These are phyloP conservation scores for Colletotrichum tamarilloi DNA, from an alignment of 2,329 filamentous ascomycete species.

Conservation along the genomic window DNA sequence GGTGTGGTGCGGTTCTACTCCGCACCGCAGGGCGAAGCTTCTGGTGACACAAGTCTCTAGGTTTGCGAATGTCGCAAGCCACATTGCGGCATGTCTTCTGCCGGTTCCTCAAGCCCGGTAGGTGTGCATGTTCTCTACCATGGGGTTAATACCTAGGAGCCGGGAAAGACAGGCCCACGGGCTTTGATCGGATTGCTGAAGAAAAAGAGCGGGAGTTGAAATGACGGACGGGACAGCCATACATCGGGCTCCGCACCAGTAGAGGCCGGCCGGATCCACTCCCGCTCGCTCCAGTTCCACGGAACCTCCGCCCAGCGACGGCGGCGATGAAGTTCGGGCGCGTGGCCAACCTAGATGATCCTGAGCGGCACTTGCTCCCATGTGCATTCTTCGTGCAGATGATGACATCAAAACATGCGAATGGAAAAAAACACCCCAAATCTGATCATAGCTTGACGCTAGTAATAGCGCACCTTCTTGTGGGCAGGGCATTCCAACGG, in stretches of 20 bases:
- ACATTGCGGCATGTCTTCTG: background rate
- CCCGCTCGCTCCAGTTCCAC: background rate
- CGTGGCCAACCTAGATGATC: background rate
- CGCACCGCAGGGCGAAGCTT: slow-evolving; percentile 28
- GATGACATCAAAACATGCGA: background rate
- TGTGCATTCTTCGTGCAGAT: background rate
- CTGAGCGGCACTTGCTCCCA: background rate
- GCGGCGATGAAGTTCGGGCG: background rate
- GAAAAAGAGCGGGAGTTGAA: background rate
- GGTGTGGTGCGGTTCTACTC: slow-evolving; percentile 16
- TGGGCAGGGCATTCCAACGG: slow-evolving; percentile 16
- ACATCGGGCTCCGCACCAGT: slow-evolving; percentile 4
- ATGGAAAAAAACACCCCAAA: background rate
- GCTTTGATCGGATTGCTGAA: background rate
- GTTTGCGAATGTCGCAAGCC: slow-evolving; percentile 14
- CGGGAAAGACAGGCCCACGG: background rate
- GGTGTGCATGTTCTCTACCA: background rate
- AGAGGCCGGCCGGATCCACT: background rate
- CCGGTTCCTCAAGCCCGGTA: background rate
- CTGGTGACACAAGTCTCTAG: slow-evolving; percentile 1
- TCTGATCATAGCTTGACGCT: slow-evolving; percentile 7
- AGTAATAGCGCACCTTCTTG: background rate
- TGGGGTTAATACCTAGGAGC: background rate
- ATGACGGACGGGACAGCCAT: background rate
- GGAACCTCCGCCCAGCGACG: background rate